These are phyloP conservation scores for Trypanosoma caninum DNA, from an alignment of 208 protist species.

Conservation along the genomic window DNA sequence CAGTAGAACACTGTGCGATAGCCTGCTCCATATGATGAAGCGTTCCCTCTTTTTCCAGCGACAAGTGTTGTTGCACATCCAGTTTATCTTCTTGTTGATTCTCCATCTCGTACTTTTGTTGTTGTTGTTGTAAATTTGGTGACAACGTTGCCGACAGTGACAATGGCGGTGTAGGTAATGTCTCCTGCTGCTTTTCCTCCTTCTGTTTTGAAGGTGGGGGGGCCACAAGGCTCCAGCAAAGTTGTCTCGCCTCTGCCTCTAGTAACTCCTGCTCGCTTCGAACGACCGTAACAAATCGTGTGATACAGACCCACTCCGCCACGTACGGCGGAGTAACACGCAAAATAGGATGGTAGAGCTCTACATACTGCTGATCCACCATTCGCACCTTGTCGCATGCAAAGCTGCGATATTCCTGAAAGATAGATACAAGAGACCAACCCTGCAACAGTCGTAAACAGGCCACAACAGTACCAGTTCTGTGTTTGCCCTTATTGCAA, in stretches of 20 bases:
- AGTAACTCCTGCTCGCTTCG: constrained; percentile 50
- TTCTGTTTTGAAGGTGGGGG: constrained; percentile 25
- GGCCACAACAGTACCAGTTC: constrained; percentile 94
- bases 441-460: constrained; percentile 92
- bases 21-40: neutral
- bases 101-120: constrained; percentile 14
- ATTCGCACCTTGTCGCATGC: constrained; percentile 93
- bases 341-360: constrained; percentile 93
- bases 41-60: too few species aligned
- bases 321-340: constrained; percentile 55
- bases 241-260: constrained; percentile 54
- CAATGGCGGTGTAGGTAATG: neutral
- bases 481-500: constrained; percentile 97
- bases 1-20: too few species aligned
- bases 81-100: too few species aligned
- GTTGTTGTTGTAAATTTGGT: constrained; percentile 13
- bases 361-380: constrained; percentile 96
- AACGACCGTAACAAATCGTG: constrained; percentile 45
- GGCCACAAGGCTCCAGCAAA: constrained; percentile 58
- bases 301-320: constrained; percentile 57
- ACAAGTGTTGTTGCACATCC: too few species aligned
- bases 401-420: constrained; percentile 95
- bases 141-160: neutral
- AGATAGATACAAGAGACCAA: constrained; percentile 95
- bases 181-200: neutral